These are phyloP conservation scores for Salix koriyanagi DNA, from an alignment of 345 rosid genomes.

Conservation along the genomic window DNA sequence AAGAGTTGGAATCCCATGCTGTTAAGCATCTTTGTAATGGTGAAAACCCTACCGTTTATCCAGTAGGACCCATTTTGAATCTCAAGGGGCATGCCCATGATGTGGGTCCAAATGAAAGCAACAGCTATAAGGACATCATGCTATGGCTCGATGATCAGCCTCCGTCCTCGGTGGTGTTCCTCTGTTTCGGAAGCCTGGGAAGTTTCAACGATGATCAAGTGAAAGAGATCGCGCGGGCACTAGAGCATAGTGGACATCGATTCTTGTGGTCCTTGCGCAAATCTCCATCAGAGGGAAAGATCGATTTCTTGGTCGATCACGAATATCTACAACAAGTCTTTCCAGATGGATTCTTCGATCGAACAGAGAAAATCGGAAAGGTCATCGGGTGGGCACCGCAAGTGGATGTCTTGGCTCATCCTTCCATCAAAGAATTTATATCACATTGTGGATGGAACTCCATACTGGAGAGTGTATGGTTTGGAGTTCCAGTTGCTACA, in stretches of 20 bases:
- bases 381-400: conserved; percentile 24
- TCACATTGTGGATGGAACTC: conserved; percentile 27
- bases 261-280: conserved; percentile 13
- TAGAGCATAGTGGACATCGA: not conserved
- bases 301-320: not conserved
- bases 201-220: not conserved
- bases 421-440: conserved; percentile 2
- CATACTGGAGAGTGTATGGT: conserved; percentile 11
- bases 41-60: not conserved
- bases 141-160: conserved; percentile 9
- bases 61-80: conserved; percentile 5
- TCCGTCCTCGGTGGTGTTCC: not conserved
- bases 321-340: not conserved
- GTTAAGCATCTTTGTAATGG: not conserved
- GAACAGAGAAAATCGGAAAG: conserved; percentile 7
- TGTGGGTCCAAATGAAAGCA: not conserved
- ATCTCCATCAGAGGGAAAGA: not conserved
- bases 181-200: conserved; percentile 16
- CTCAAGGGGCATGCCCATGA: not conserved
- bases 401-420: not conserved
- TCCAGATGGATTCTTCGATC: conserved; percentile 11
- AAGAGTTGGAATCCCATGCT: conserved; percentile 11
- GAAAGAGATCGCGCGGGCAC: not conserved
- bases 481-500: conserved; percentile 11
- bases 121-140: not conserved